Evolutionary conservation across 2,329 filamentous ascomycete genomes (phyloP), one percentile per base, ranked within the genome.

Genomic region (Calonectria fujianensis): DNA sequence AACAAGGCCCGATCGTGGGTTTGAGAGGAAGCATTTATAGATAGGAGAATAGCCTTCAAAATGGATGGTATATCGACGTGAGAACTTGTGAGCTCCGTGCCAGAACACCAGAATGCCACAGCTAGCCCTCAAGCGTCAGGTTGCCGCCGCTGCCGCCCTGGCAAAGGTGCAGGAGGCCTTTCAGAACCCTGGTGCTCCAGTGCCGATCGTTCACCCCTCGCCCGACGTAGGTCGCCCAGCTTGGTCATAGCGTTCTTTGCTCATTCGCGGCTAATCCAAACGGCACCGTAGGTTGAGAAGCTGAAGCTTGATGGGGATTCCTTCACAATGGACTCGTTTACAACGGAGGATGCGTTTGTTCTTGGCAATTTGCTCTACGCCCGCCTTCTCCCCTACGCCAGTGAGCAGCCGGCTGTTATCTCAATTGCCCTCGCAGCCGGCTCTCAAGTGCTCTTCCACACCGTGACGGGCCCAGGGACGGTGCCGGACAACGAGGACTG

Each of bases 401-500:
- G 79, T 2, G 59, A 76, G 27, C 78, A 82, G 10, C 88, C 89
- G 59, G 88, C 92, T 0, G 86, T 94, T 41, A 90, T 95, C 80
- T 91, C 91, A 81, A 94, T 95, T 84, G 86, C 89, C 39, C 88
- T 93, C n/a, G 87, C 91, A 72, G 89, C 90, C 80, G 85, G 84
- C 78, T 83, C 85, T 64, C 93, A 94, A 79, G 87, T 91, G 1
- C 85, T 96, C 27, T 96, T 95, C 87, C 94, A 96, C 82, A 87
- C 89, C 73, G 91, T 90, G 5, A 93, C 93, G 0, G 90, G 93
- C 51, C 86, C 91, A 0, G 94, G 94, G 9, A 91, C 92, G 6
- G 88, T 90, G 74, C 93, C 94, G 0, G 95, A 96, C 83, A 93
- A 94, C 80, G 93, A 94, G 82, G 85, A 85, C 35, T 95, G 93